Conservation (phyloP, 495 filamentous ascomycete genomes). For the Xylaria sp. region DNA sequence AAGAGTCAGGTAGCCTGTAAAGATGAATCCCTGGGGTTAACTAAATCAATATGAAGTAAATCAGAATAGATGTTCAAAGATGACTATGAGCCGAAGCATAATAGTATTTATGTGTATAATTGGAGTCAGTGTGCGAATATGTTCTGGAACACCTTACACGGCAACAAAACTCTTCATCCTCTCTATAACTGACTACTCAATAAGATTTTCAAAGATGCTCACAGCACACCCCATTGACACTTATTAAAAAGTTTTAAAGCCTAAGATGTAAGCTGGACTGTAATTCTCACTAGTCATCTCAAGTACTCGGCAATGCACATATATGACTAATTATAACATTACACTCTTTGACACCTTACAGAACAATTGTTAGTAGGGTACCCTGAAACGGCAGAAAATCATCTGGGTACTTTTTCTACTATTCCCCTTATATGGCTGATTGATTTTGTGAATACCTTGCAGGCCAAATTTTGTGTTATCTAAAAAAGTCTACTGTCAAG, state of each 20-base stretch:
- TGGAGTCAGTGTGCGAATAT: neutral
- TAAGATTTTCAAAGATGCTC: neutral
- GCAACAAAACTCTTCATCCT: neutral
- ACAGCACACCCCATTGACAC: neutral
- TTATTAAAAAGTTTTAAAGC: neutral
- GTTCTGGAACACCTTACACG: neutral
- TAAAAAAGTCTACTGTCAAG: no score
- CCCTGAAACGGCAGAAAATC: neutral
- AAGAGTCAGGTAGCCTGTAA: neutral
- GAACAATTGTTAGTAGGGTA: neutral
- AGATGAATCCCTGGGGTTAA: neutral
- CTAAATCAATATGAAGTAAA: neutral
- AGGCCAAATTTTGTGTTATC: no score
- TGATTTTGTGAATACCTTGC: no score
- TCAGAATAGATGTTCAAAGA: neutral
- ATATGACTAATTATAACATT: neutral
- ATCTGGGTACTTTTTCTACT: no score
- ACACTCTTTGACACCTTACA: neutral
- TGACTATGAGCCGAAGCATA: neutral
- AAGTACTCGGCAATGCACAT: neutral
- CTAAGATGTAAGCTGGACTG: neutral
- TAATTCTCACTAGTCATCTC: neutral
- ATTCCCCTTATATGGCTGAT: no score
- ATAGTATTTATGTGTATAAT: neutral
- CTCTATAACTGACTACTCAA: neutral